A percentile compares a stretch with the other conserved stretches of the same genome.
phyloP scores from a whole-genome alignment of 1,284 basidiomycete species.

The Rhizoctonia solani region DNA sequence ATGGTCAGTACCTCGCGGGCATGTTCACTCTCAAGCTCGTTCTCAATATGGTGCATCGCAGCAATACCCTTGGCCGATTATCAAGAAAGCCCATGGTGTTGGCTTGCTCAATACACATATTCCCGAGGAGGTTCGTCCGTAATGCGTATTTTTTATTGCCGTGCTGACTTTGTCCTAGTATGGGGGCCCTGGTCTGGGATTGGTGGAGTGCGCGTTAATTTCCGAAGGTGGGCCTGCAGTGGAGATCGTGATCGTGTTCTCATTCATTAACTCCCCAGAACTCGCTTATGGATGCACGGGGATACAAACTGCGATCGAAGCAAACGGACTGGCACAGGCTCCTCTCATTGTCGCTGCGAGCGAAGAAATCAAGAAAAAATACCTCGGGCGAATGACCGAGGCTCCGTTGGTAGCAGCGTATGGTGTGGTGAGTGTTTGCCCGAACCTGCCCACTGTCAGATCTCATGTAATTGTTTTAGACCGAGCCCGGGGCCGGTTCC shows the following conservation, averaged over 20 bases:
- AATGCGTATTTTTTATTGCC: background rate
- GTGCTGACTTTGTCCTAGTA: conserved; percentile 45
- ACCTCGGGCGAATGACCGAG: conserved; percentile 59
- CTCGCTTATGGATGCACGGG: conserved; percentile 58
- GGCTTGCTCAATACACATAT: conserved; percentile 54
- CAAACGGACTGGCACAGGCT: conserved; percentile 56
- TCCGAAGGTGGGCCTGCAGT: conserved; percentile 44
- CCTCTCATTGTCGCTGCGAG: conserved; percentile 55
- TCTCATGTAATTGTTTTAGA: conserved; percentile 39
- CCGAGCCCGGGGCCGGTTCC: conserved; percentile 56
- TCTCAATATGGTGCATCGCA: conserved; percentile 28
- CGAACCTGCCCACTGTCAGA: background rate
- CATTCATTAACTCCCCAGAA: conserved; percentile 43
- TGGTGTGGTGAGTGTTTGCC: conserved; percentile 46
- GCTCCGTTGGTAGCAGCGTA: conserved; percentile 58
- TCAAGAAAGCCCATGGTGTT: conserved; percentile 55
- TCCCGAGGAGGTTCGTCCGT: conserved; percentile 47
- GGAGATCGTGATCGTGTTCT: background rate
- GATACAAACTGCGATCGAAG: conserved; percentile 53
- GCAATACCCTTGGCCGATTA: conserved; percentile 56
- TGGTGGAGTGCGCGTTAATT: conserved; percentile 54
- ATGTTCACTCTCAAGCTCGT: too few relatives aligned
- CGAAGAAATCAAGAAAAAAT: conserved; percentile 55
- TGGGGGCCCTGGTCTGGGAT: conserved; percentile 54
- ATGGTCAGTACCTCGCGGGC: conserved; percentile 45